phyloP scores from a whole-genome alignment of 148 eudicot genomes.

The Nepenthes mirabilis region DNA sequence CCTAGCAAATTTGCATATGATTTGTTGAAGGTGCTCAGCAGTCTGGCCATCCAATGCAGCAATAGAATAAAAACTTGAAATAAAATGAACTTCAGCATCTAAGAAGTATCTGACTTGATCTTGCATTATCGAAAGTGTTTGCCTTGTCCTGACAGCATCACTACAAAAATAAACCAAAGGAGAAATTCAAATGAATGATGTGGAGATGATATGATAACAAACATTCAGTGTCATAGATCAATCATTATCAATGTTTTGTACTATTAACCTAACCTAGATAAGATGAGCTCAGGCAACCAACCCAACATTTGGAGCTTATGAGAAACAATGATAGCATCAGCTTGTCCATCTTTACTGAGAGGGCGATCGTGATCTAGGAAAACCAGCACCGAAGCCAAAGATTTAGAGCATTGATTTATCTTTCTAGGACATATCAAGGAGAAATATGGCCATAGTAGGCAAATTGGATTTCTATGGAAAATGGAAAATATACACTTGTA shows the following conservation, averaged over 20 bases:
- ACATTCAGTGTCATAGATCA: neutral
- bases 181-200: slow-evolving; percentile 3
- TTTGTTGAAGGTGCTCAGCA: slow-evolving; percentile 68
- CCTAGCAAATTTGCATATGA: slow-evolving; percentile 53
- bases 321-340: slow-evolving; percentile 65
- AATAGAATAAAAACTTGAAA: slow-evolving; percentile 84
- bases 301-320: slow-evolving; percentile 59
- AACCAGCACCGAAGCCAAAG: slow-evolving; percentile 2
- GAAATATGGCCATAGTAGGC: too few species aligned
- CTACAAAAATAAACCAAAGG: slow-evolving; percentile 21
- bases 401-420: too few species aligned
- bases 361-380: slow-evolving; percentile 84
- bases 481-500: too few species aligned
- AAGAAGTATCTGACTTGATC: slow-evolving; percentile 43
- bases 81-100: slow-evolving; percentile 67
- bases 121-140: slow-evolving; percentile 77
- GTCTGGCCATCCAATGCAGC: slow-evolving; percentile 99
- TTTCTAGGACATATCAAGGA: too few species aligned
- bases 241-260: neutral
- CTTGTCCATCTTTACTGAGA: slow-evolving; percentile 65
- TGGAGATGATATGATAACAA: neutral
- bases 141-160: slow-evolving; percentile 69
- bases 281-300: slow-evolving; percentile 78
- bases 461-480: too few species aligned
- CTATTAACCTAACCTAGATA: slow-evolving; percentile 44